Percentiles rank a stretch among this genome's conserved stretches.
Evolutionary conservation across 2,329 filamentous ascomycete genomes (phyloP).

Genomic region (Colletotrichum sp.): DNA sequence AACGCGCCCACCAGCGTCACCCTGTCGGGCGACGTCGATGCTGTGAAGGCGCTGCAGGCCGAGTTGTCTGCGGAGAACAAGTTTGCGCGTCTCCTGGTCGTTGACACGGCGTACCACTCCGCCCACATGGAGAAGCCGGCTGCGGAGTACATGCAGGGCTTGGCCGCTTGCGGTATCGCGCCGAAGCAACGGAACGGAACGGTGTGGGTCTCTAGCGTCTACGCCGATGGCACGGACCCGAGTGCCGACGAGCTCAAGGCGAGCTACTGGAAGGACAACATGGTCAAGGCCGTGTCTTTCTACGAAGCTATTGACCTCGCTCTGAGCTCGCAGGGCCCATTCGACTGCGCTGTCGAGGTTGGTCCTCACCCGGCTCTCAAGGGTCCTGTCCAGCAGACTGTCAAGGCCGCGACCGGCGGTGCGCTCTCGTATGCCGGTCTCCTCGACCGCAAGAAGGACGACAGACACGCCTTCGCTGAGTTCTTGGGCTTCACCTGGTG

Average conservation of each 20-base stretch:
- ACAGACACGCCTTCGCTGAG: conserved; percentile 32
- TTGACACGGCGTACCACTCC: conserved; percentile 56
- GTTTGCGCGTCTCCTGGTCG: conserved; percentile 39
- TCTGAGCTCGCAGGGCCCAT: conserved; percentile 14
- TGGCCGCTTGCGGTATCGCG: conserved; percentile 32
- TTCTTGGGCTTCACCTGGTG: conserved; percentile 39
- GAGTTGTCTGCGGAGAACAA: conserved; percentile 28
- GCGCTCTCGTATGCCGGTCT: conserved; percentile 34
- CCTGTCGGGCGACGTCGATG: conserved; percentile 32
- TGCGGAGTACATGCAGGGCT: conserved; percentile 33
- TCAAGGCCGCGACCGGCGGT: conserved; percentile 43
- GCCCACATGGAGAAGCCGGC: conserved; percentile 47
- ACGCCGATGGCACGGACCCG: conserved; percentile 25
- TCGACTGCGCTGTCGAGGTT: conserved; percentile 32
- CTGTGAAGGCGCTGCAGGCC: conserved; percentile 27
- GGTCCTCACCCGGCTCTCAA: conserved; percentile 45
- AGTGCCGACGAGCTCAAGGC: conserved; percentile 35
- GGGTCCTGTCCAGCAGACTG: conserved; percentile 42
- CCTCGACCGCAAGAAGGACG: conserved; percentile 33
- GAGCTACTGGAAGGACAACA: conserved; percentile 34
- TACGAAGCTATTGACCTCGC: conserved; percentile 19
- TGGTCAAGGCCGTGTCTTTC: conserved; percentile 35
- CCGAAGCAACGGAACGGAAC: conserved; percentile 27
- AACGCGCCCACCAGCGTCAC: conserved; percentile 35
- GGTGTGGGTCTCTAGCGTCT: conserved; percentile 46